Conservation (phyloP, 1,284 basidiomycete genomes). For the Inonotus hispidus region DNA sequence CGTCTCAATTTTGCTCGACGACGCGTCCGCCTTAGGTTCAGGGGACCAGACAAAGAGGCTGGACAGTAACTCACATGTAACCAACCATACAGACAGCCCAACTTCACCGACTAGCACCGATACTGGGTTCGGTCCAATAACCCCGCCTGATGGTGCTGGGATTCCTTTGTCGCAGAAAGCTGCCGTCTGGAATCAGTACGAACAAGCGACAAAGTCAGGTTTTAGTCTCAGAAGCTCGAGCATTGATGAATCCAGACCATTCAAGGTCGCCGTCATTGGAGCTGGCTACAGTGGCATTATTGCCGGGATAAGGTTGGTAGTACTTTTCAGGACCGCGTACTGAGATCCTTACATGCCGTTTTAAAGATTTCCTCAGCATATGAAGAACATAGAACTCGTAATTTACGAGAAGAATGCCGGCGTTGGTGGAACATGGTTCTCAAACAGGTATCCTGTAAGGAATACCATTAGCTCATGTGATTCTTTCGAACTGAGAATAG, state of each 20-base stretch:
- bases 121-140: neutral
- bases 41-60: neutral
- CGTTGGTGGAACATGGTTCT: conserved; percentile 55
- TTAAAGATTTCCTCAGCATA: conserved; percentile 54
- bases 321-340: neutral
- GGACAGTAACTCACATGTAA: too few species aligned
- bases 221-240: conserved; percentile 23
- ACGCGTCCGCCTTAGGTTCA: neutral
- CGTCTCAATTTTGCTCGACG: neutral
- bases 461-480: neutral
- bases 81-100: neutral
- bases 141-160: neutral
- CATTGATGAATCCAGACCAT: conserved; percentile 20
- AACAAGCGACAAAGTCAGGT: neutral
- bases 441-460: conserved; percentile 34
- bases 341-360: conserved; percentile 35
- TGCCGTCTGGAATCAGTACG: neutral
- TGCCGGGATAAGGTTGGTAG: conserved; percentile 23
- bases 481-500: neutral
- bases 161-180: neutral
- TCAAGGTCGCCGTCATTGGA: conserved; percentile 24
- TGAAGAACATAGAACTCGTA: conserved; percentile 53
- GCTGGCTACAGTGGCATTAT: conserved; percentile 27
- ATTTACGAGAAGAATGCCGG: conserved; percentile 56
- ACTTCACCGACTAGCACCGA: neutral